phyloP scores from a whole-genome alignment of 106 monocot species.

The Alisma plantagoaquatica region DNA sequence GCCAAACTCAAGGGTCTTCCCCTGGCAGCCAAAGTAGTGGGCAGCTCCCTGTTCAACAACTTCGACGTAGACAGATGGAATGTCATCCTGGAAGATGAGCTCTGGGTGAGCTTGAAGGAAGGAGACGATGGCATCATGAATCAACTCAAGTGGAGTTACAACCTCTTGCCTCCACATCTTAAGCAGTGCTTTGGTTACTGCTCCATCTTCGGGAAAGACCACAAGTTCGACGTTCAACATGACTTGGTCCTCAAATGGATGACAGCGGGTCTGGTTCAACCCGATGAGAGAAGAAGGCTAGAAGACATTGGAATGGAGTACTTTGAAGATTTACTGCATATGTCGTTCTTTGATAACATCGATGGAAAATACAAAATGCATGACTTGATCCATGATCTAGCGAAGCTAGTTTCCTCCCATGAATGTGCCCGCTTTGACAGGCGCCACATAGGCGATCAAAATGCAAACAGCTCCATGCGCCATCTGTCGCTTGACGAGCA shows the following conservation, averaged over 20 bases:
- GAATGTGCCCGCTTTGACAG: background rate
- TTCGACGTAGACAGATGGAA: slow-evolving; percentile 6
- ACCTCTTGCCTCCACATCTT: background rate
- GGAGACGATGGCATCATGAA: slow-evolving; percentile 10
- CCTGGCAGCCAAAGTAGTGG: slow-evolving; percentile 17
- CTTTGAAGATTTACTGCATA: slow-evolving; percentile 10
- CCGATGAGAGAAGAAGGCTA: background rate
- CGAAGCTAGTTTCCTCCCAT: background rate
- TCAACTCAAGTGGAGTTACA: slow-evolving; percentile 17
- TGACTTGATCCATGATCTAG: slow-evolving; percentile 2
- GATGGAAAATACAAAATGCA: background rate
- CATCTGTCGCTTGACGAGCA: too few relatives aligned
- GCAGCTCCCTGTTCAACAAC: slow-evolving; percentile 10
- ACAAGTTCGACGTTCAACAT: slow-evolving; percentile 14
- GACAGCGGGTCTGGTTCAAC: background rate
- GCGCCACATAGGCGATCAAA: too few relatives aligned
- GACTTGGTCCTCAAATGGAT: slow-evolving; percentile 24
- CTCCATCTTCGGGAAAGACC: slow-evolving; percentile 20
- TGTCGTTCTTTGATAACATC: slow-evolving; percentile 18
- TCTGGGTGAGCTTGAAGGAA: slow-evolving; percentile 8
- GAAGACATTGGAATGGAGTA: slow-evolving; percentile 9
- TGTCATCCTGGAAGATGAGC: slow-evolving; percentile 12
- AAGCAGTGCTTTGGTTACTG: slow-evolving; percentile 24
- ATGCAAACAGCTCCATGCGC: too few relatives aligned
- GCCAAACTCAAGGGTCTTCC: slow-evolving; percentile 22